phyloP scores from a whole-genome alignment of 1,139 yeast species.

The Geotrichum candidum region DNA sequence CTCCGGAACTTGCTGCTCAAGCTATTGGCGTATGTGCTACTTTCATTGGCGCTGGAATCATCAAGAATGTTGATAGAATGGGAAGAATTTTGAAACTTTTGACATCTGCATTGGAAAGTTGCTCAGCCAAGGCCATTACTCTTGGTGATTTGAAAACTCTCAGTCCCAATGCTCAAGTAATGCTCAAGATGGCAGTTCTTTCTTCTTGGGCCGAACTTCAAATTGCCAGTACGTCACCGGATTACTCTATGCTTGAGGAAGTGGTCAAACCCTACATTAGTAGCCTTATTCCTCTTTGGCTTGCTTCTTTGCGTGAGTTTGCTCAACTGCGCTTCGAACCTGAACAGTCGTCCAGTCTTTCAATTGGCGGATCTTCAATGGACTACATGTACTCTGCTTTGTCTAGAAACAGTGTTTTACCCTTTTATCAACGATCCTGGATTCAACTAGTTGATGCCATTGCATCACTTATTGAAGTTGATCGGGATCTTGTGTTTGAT shows the following conservation, averaged over 20 bases:
- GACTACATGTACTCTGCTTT: constrained; percentile 35
- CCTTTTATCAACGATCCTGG: constrained; percentile 66
- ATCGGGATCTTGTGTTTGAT: constrained; percentile 41
- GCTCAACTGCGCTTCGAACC: constrained; percentile 60
- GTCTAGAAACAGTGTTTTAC: constrained; percentile 35
- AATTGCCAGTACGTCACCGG: constrained; percentile 39
- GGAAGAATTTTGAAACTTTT: constrained; percentile 63
- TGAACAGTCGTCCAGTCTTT: constrained; percentile 37
- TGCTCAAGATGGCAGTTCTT: constrained; percentile 63
- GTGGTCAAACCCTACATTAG: constrained; percentile 57
- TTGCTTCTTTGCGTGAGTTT: constrained; percentile 64
- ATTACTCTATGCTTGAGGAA: constrained; percentile 33
- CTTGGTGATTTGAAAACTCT: constrained; percentile 41
- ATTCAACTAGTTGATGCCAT: constrained; percentile 71
- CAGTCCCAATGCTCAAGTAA: constrained; percentile 44
- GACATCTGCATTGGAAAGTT: constrained; percentile 60
- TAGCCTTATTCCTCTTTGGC: constrained; percentile 71
- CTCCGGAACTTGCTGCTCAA: constrained; percentile 65
- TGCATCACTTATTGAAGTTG: constrained; percentile 56
- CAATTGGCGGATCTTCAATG: constrained; percentile 27
- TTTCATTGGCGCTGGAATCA: constrained; percentile 55
- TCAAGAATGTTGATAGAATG: constrained; percentile 44
- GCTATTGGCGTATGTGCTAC: constrained; percentile 79
- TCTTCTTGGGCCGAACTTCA: constrained; percentile 86
- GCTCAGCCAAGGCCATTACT: constrained; percentile 34